Evolutionary conservation across 2,329 filamentous ascomycete species (phyloP).

Genomic region (Aspergillus puulaauensis): DNA sequence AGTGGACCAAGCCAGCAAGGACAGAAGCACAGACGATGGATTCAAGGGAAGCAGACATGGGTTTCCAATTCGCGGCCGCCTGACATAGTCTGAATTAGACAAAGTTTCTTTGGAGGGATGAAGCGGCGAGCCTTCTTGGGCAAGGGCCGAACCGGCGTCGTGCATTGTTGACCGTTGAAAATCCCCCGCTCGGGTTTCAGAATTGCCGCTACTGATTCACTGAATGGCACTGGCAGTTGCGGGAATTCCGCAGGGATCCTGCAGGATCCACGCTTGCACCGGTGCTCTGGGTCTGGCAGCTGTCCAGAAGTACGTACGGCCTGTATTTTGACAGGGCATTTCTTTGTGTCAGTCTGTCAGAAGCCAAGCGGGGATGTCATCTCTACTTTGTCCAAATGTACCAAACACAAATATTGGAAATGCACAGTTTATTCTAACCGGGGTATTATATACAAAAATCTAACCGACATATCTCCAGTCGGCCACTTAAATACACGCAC

Average conservation of each 20-base stretch:
- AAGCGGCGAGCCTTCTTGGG: neutral
- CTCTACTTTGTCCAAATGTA: too few species aligned
- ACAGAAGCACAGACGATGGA: neutral
- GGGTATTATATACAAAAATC: slow-evolving; percentile 8
- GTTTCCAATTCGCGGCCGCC: neutral
- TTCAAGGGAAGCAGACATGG: neutral
- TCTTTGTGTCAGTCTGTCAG: neutral
- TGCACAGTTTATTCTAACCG: neutral
- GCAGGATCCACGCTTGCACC: neutral
- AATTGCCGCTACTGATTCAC: too few species aligned
- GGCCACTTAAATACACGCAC: neutral
- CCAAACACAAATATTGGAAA: too few species aligned
- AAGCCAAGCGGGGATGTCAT: too few species aligned
- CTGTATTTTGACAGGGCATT: neutral
- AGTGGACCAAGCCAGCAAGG: neutral
- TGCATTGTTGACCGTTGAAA: neutral
- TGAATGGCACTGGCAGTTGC: neutral
- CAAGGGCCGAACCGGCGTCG: too few species aligned
- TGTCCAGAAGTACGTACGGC: too few species aligned
- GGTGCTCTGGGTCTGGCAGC: neutral
- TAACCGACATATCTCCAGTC: neutral
- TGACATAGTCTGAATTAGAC: neutral
- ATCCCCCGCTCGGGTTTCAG: neutral
- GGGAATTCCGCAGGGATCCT: neutral
- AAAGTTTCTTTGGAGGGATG: neutral